Evolutionary conservation across 78 protist species (phyloP).

Genomic region (Chrysochromulina parva): DNA sequence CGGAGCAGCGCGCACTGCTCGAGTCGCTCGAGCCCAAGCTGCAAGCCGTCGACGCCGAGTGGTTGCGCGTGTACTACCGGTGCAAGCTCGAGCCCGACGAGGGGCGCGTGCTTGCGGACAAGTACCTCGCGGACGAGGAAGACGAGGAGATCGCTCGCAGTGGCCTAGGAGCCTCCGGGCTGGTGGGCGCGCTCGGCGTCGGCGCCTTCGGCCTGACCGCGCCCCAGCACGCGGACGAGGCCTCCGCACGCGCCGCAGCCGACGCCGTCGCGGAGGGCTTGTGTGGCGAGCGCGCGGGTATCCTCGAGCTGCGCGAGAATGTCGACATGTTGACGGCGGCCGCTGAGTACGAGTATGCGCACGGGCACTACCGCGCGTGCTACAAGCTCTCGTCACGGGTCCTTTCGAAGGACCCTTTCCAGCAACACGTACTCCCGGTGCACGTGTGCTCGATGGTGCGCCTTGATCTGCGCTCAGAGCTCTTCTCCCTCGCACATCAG

Average conservation of each 20-base stretch:
- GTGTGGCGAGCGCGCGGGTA: too few relatives aligned
- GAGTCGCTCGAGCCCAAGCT: neutral
- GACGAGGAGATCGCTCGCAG: neutral
- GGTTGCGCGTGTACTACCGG: neutral
- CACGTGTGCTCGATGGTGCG: constrained; percentile 41
- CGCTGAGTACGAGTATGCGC: neutral
- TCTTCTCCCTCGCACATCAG: constrained; percentile 57
- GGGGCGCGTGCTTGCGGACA: neutral
- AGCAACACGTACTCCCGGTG: constrained; percentile 11
- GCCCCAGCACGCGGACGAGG: neutral
- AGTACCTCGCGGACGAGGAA: neutral
- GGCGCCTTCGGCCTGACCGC: neutral
- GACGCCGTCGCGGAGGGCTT: neutral
- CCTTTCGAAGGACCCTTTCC: constrained; percentile 31
- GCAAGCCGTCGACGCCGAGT: neutral
- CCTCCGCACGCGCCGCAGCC: neutral
- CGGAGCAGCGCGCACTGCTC: neutral
- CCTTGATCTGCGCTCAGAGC: constrained; percentile 43
- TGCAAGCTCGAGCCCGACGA: neutral
- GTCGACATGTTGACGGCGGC: neutral
- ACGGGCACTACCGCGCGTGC: neutral
- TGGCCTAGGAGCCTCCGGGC: neutral
- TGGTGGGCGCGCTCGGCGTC: neutral
- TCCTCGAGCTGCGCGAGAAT: neutral
- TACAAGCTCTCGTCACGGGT: neutral